Base-by-base conservation (phyloP, 331 rosid genomes). In the Spiraea crenata region DNA sequence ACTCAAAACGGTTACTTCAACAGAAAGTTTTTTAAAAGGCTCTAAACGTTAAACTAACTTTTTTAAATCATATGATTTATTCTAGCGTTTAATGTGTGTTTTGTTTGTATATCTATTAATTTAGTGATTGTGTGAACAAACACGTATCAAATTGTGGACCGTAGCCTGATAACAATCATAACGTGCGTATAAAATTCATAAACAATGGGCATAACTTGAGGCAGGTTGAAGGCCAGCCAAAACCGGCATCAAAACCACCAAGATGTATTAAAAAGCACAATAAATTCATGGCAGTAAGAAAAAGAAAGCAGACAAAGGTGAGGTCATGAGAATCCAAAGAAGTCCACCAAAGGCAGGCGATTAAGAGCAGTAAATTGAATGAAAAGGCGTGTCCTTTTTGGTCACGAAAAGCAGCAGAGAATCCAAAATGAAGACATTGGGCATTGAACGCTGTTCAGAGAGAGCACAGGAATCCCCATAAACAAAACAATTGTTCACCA, bases 331-430 rank as follows among this genome's bases (percentile, higher is more conserved):
- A 72, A 48, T 65, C 77, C 69, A 25, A 31, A 57, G 52, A 25
- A 25, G 31, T 25, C 31, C 31, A 48, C 48, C 20, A 17, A 82
- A 61, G 61, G 55, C 88, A 71, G 63, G 41, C 31, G 31, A 25
- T 25, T 25, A 25, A 25, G 31, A 25, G 31, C 20, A 31, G 90
- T 89, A 82, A 82, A 76, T 77, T 71, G 45, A 13, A 16, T 39
- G 13, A 6, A 75, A 72, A 77, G 38, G 65, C 65, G 42, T 70
- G 66, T 63, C 81, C 80, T 61, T 73, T 74, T 70, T 57, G 45
- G 77, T 75, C 74, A 69, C 25, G 25, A 20, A 65, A 71, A 47
- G 56, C 68, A 54, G 38, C 39, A 4, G 35, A 7, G 17, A 5
- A n/a, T 12, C n/a, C 1, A 13, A 44, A 35, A 65, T 20, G 37